Evolutionary conservation across 257 asterid genomes (phyloP), one percentile per base, ranked within the genome.

Genomic region (Scutellaria minor): DNA sequence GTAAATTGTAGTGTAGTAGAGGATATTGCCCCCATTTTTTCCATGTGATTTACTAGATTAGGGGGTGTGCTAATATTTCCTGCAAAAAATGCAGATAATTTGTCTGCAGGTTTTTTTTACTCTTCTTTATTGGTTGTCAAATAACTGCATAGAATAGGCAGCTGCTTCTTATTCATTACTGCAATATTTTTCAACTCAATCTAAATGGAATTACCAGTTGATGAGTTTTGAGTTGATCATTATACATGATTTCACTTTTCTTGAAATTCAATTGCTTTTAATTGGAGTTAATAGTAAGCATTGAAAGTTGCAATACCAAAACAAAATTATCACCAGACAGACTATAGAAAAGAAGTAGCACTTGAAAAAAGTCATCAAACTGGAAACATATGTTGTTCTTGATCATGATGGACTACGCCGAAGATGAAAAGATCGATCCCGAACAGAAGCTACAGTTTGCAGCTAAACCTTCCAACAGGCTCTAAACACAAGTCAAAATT

Each of bases 1-100:
- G 96, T 89, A 89, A 84, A 86, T 85, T 82, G 92, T 86, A 89
- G 94, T 81, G 71, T 80, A 87, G 95, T 66, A 40, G 48, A 37
- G 50, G 18, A 40, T 24, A 31, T 73, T 70, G 70, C 74, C 83
- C 81, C 83, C 83, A 80, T 71, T 86, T 83, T 76, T 40, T 70
- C 75, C 62, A 55, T 76, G 79, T 68, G 70, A 70, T 81, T 75
- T 79, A 64, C 75, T 78, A 75, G 75, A 66, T 85, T 79, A 51
- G 76, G 84, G 80, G 84, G 76, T 78, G 65, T 12, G 27, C 46
- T 60, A 39, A 53, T 75, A 75, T 81, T 79, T 72, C 74, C 81
- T 80, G 88, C 88, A 77, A 86, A 85, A 84, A 81, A 51, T 83
- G 94, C 87, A 89, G 86, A 87, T 81, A 82, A 54, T 77, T 70